Evolutionary conservation across 345 rosid species (phyloP).

Genomic region (Firmiana major): DNA sequence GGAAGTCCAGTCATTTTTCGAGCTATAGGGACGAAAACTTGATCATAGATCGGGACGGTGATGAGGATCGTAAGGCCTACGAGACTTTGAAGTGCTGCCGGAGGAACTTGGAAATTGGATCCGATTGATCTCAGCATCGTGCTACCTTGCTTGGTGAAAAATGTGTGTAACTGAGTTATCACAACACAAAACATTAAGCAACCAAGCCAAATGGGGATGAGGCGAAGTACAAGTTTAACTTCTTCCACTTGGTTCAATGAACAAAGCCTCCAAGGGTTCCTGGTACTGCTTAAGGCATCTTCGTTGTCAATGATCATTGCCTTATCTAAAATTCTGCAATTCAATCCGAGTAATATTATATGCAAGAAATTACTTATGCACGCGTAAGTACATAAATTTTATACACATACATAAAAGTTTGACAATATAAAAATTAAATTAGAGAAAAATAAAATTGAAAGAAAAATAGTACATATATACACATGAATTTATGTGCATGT

Average conservation of each 20-base stretch:
- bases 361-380: too few species aligned
- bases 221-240: slow-evolving; percentile 66
- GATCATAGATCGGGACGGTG: slow-evolving; percentile 57
- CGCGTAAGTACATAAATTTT: too few species aligned
- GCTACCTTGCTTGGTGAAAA: slow-evolving; percentile 80
- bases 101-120: slow-evolving; percentile 55
- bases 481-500: not conserved
- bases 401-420: too few species aligned
- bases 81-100: slow-evolving; percentile 73
- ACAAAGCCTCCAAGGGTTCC: slow-evolving; percentile 82
- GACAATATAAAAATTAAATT: too few species aligned
- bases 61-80: slow-evolving; percentile 68
- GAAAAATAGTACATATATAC: too few species aligned
- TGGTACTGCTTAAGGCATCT: slow-evolving; percentile 36
- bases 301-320: slow-evolving; percentile 62
- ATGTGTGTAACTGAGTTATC: slow-evolving; percentile 67
- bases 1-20: slow-evolving; percentile 56
- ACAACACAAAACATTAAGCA: slow-evolving; percentile 70
- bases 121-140: slow-evolving; percentile 64
- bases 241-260: slow-evolving; percentile 80
- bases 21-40: slow-evolving; percentile 55
- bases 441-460: too few species aligned
- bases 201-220: slow-evolving; percentile 72
- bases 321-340: slow-evolving; percentile 70
- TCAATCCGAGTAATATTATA: not conserved